Evolutionary conservation across 2,329 filamentous ascomycete species (phyloP), one percentile per base, ranked within the genome.

Genomic region (Sarocladium strictum): DNA sequence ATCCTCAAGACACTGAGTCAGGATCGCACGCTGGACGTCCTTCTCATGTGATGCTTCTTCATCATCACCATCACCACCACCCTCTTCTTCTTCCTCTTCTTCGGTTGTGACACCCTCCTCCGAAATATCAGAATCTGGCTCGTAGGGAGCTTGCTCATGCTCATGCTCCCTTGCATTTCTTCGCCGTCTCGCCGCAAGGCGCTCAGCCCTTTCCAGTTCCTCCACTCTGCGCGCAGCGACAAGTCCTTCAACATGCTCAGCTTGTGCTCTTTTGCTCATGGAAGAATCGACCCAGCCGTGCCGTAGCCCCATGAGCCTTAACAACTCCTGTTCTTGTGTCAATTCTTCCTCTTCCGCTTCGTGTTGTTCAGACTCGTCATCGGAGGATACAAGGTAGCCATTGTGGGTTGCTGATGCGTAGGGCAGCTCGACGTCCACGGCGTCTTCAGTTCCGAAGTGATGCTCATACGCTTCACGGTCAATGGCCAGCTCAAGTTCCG

Each of bases 401-500:
- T 5, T 51, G 26, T 23, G 5, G 3, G 47, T 33, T 3, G 4
- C n/a, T 4, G 17, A 14, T 10, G 4, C 17, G 37, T 21, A 23
- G 15, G 32, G 32, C 15, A 53, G 15, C 37, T 68, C 63, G 2
- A 70, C 43, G 1, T 68, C 65, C 2, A 69, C 49, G 2, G 58
- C 62, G 0, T 58, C 65, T 0, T 55, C 56, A 3, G 57, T 37
- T 10, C n/a, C 43, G 26, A 61, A 63, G n/a, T 62, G 58, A 11
- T 57, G 45, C 49, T 65, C 63, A 14, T 61, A 69, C 0, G 53
- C 58, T 1, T 64, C 60, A 4, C 61, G 52, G 9, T 70, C 66
- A 2, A 71, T 51, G 1, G 59, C 59, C 15, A 70, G 45, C 52
- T 70, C 68, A 32, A 63, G 55, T 50, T 66, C 63, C 0, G 65